Conservation (phyloP, 345 rosid species). For the Corchorus olitorius region DNA sequence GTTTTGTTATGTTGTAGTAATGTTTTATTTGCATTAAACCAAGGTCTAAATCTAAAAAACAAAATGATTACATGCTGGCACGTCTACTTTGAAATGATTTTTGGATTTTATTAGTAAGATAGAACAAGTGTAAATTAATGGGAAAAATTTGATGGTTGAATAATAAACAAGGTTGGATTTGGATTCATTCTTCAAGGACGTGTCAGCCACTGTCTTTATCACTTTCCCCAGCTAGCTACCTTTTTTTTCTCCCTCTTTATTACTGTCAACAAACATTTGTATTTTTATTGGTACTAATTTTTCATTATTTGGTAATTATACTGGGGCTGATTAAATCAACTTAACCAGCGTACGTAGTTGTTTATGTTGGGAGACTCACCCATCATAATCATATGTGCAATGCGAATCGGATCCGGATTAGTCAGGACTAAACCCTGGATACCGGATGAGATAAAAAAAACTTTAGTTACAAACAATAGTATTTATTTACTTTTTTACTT, state of each 20-base stretch:
- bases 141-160: background rate
- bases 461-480: too few species aligned
- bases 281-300: too few species aligned
- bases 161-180: background rate
- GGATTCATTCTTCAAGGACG: background rate
- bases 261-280: too few species aligned
- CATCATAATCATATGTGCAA: too few species aligned
- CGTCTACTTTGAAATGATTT: background rate
- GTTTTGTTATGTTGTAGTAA: background rate
- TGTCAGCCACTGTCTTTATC: slow-evolving; percentile 19
- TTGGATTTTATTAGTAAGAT: background rate
- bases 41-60: background rate
- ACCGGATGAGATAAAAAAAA: too few species aligned
- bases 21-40: background rate
- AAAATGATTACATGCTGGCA: slow-evolving; percentile 34
- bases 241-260: background rate
- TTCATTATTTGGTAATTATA: too few species aligned
- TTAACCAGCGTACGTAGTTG: too few species aligned
- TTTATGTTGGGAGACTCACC: too few species aligned
- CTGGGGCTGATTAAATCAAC: too few species aligned
- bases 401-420: too few species aligned
- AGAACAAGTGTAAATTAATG: background rate
- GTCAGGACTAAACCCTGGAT: too few species aligned
- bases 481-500: too few species aligned
- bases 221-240: background rate